These are phyloP conservation scores for Panicum miliaceum DNA, from an alignment of 176 grass and related monocot genomes.

Conservation along the genomic window DNA sequence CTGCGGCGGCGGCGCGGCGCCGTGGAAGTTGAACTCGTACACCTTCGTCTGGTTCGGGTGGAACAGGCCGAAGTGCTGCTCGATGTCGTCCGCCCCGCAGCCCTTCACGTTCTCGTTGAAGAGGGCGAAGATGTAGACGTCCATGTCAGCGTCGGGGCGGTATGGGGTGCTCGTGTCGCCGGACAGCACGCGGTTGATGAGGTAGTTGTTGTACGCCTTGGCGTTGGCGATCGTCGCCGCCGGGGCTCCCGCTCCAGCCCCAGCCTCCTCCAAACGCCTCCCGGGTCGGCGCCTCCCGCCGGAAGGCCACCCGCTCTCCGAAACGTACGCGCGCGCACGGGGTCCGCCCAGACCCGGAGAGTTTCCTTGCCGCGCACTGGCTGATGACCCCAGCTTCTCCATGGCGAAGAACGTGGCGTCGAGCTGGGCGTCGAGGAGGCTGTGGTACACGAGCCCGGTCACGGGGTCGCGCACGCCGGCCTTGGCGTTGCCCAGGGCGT, in stretches of 20 bases:
- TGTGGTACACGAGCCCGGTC: constrained; percentile 59
- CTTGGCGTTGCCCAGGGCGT: constrained; percentile 46
- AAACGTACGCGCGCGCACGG: too few relatives aligned
- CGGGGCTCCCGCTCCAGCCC: background rate
- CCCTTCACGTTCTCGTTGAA: constrained; percentile 84
- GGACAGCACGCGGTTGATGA: constrained; percentile 56
- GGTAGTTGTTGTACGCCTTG: constrained; percentile 53
- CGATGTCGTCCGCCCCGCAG: constrained; percentile 18
- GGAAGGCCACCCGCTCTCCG: constrained; percentile 16
- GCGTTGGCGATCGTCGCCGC: constrained; percentile 32
- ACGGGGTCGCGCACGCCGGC: constrained; percentile 20
- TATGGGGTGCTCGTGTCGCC: constrained; percentile 55
- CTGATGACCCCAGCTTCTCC: background rate
- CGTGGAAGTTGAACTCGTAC: constrained; percentile 65
- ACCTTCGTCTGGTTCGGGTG: constrained; percentile 56
- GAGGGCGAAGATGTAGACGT: constrained; percentile 64
- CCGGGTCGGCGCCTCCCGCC: background rate
- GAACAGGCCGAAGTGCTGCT: constrained; percentile 77
- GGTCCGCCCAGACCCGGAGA: background rate
- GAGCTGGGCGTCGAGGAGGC: constrained; percentile 65
- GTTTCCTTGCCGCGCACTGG: background rate
- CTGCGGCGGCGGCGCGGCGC: background rate
- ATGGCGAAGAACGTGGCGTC: constrained; percentile 55
- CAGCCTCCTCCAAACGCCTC: background rate
- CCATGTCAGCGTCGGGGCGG: constrained; percentile 48